phyloP scores from a whole-genome alignment of 139 green algal genomes.

The Pseudopediastrum boryanum region DNA sequence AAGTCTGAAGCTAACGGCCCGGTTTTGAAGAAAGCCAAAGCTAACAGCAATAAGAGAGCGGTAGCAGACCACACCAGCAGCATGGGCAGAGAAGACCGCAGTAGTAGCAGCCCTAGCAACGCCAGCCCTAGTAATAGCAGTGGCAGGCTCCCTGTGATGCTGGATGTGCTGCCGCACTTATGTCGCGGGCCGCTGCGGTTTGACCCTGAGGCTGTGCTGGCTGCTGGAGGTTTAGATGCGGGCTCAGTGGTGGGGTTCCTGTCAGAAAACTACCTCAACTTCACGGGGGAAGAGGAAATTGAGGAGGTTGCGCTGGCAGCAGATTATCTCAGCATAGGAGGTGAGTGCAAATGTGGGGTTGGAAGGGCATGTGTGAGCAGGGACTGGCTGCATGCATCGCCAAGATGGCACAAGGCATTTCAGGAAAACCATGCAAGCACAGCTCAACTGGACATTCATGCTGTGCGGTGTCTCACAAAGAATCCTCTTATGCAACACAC shows the following conservation, averaged over 20 bases:
- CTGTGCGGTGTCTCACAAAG: too few relatives aligned
- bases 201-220: constrained; percentile 61
- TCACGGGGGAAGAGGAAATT: constrained; percentile 50
- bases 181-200: constrained; percentile 38
- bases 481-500: too few relatives aligned
- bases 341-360: neutral
- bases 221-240: constrained; percentile 53
- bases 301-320: constrained; percentile 51
- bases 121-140: neutral
- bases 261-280: constrained; percentile 69
- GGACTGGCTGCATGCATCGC: too few relatives aligned
- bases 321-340: constrained; percentile 54
- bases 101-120: constrained; percentile 1
- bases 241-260: constrained; percentile 58
- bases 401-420: too few relatives aligned
- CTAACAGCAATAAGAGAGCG: neutral
- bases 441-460: too few relatives aligned
- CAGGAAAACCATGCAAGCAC: too few relatives aligned
- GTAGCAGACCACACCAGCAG: too few relatives aligned
- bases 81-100: neutral
- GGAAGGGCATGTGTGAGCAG: too few relatives aligned
- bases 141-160: neutral
- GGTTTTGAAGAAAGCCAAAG: constrained; percentile 1
- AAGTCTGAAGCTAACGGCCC: neutral
- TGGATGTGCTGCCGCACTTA: neutral